Evolutionary conservation across 768 basidiomycete genomes (phyloP), one percentile per base, ranked within the genome.

Genomic region (Lentinula guzmanii): DNA sequence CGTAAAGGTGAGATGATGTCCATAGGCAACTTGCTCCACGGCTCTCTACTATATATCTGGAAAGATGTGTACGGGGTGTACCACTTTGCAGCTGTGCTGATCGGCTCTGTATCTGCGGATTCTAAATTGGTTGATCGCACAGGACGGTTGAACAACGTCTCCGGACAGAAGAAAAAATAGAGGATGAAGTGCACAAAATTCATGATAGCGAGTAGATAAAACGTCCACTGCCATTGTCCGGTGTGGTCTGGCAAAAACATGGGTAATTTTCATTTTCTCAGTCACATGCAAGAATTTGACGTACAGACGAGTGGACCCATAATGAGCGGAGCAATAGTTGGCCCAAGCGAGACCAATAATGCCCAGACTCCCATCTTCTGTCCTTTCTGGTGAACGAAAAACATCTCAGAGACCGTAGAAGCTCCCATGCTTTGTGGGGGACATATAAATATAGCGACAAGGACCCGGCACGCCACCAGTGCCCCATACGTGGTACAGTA

Each of bases 61-160:
- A 56, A 43, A 28, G 4, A 31, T 13, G 13, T 56, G 31, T 56
- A 56, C 41, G 55, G 16, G 11, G 55, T 56, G 28, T 56, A 56
- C 55, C 55, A 56, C 6, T 56, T 56, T 56, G 5, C 41, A 33
- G 28, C 28, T 28, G 55, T 24, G 16, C 15, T 43, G 21, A 11
- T 28, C 28, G 41, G 53, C 8, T n/a, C 21, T 24, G 8, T 48
- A 24, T 2, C 9, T 48, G 6, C 21, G 37, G 11, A 11, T 39
- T 8, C n/a, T 9, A 21, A n/a, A 21, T 56, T 43, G 3, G 53
- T 55, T 37, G 18, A 21, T 9, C 55, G 55, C 28, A 43, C 41
- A 28, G 55, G 55, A n/a, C 55, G 55, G 24, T 56, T 41, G 55
- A 56, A 56, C 31, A 56, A n/a, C 28, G 55, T 56, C 24, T 56